Evolutionary conservation across 495 filamentous ascomycete genomes (phyloP), one percentile per base, ranked within the genome.

Genomic region (Penicillium mononematosum): DNA sequence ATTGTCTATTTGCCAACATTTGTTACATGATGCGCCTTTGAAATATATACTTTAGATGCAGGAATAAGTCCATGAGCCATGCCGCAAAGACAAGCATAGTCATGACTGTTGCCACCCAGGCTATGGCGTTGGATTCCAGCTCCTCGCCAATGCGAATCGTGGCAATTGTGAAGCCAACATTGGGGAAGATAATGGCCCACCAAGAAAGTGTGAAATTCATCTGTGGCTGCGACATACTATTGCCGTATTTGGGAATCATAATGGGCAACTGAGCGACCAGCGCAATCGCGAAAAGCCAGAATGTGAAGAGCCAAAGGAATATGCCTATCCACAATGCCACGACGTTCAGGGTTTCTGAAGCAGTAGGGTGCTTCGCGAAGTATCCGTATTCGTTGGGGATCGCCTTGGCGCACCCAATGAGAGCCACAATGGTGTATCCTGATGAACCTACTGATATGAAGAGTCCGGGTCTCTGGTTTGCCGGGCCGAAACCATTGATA

Each of bases 271-370:
- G 42, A 45, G 42, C 42, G 42, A 45, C 42, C 20, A 45, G 42
- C 20, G 42, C 42, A 45, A 45, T 45, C 17, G 42, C 42, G 42
- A 45, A 45, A 12, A 45, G 42, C 42, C 42, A 45, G 42, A 45
- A 45, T 45, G 42, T 45, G 20, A 45, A 45, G 42, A 45, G 42
- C 42, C 42, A 45, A 45, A 45, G 42, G 42, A 45, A 45, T 24
- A 45, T 45, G 11, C 42, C 20, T 45, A 45, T 45, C 42, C 42
- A 45, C 42, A 45, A 45, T 45, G 42, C 42, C 42, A 45, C 17
- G 20, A 45, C 9, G 42, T 45, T 45, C 42, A 45, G 19, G 42
- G 42, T 45, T 25, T 45, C 42, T 45, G 42, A 45, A 22, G 42
- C 42, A 45, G 42, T 45, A 45, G 42, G 42, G 20, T 45, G 42